A percentile compares a stretch with the other conserved stretches of the same genome.
phyloP scores from a whole-genome alignment of 768 basidiomycete genomes.

The Xanthoconium purpureum region DNA sequence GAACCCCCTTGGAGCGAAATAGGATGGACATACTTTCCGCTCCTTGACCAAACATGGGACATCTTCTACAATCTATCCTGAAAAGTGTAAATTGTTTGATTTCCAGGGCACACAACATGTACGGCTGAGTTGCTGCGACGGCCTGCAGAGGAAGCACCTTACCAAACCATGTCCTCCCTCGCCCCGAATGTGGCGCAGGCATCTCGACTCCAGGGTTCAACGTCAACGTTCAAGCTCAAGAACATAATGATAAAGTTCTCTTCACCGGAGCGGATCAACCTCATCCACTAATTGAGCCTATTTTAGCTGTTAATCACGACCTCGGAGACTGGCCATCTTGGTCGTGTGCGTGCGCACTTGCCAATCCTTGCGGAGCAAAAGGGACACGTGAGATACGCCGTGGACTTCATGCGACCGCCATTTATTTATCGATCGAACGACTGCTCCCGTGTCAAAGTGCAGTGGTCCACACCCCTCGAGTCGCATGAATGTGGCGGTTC shows the following conservation, averaged over 20 bases:
- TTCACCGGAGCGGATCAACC: too few relatives aligned
- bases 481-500: background rate
- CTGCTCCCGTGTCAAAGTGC: background rate
- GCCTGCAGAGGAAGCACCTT: slow-evolving; percentile 13
- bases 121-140: slow-evolving; percentile 14
- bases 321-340: too few relatives aligned
- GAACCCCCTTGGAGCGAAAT: slow-evolving; percentile 21
- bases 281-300: too few relatives aligned
- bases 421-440: background rate
- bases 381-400: background rate
- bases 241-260: too few relatives aligned
- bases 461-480: slow-evolving; percentile 1
- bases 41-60: slow-evolving; percentile 22
- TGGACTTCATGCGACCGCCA: too few relatives aligned
- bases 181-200: slow-evolving; percentile 4
- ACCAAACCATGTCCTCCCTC: slow-evolving; percentile 25
- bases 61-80: slow-evolving; percentile 28
- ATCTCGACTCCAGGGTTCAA: slow-evolving; percentile 9
- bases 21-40: slow-evolving; percentile 12
- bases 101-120: slow-evolving; percentile 23
- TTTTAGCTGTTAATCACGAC: too few relatives aligned
- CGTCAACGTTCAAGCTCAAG: background rate
- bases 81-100: slow-evolving; percentile 32
- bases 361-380: too few relatives aligned
- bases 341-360: too few relatives aligned